A percentile compares a stretch with the other conserved stretches of the same genome.
phyloP scores from a whole-genome alignment of 805 yeast genomes.

The Metschnikowia lunata region DNA sequence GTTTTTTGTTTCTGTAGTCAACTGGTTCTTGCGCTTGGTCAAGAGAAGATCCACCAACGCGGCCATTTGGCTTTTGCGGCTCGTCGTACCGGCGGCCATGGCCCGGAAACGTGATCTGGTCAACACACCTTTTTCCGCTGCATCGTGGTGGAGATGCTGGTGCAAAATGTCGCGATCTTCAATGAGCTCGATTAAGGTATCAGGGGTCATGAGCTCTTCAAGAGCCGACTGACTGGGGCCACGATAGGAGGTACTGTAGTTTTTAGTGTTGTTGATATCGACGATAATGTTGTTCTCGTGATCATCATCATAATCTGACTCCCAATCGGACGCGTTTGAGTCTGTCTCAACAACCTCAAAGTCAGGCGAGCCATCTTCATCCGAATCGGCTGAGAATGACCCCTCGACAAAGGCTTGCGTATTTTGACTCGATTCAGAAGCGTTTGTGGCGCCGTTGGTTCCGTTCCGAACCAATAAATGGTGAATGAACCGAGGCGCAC shows the following conservation, averaged over 20 bases:
- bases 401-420: neutral
- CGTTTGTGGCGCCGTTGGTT: neutral
- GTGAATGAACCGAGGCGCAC: slow-evolving; percentile 27
- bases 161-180: slow-evolving; percentile 22
- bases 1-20: slow-evolving; percentile 4
- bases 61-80: slow-evolving; percentile 5
- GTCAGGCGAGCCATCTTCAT: slow-evolving; percentile 13
- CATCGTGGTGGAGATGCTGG: slow-evolving; percentile 23
- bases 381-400: neutral
- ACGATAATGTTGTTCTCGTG: neutral
- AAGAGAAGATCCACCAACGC: slow-evolving; percentile 23
- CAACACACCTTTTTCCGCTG: slow-evolving; percentile 18
- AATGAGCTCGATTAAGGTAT: slow-evolving; percentile 11
- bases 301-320: slow-evolving; percentile 8
- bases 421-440: too few relatives aligned
- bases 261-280: neutral
- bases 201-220: slow-evolving; percentile 13
- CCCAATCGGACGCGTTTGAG: slow-evolving; percentile 7
- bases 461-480: slow-evolving; percentile 5
- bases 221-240: slow-evolving; percentile 1
- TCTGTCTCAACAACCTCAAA: slow-evolving; percentile 2
- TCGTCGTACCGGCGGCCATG: neutral
- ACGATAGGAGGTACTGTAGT: neutral
- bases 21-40: slow-evolving; percentile 9
- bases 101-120: slow-evolving; percentile 31